Evolutionary conservation across 1,139 yeast genomes (phyloP), one percentile per base, ranked within the genome.

Genomic region (Barnettozyma hawaiiensis): DNA sequence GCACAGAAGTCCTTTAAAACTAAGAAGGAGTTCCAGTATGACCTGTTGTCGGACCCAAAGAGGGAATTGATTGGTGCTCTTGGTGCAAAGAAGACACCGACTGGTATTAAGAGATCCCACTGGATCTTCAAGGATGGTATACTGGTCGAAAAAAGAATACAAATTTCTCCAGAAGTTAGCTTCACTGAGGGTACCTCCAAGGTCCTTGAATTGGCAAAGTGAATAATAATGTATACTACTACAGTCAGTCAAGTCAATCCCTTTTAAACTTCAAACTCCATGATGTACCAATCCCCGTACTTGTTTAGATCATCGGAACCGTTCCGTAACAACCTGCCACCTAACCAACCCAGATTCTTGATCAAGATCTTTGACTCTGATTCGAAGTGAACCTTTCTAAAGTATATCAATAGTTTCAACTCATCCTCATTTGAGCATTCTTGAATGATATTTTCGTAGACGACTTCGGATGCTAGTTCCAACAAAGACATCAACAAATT

Each of bases 71-170:
- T 92, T 55, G 82, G 79, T 0, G 61, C 70, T 2, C 70, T 92
- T 50, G 97, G 97, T 9, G 96, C 96, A 23, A 83, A 80, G 57
- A 89, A 89, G 66, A 60, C 71, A 2, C 69, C 78, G 34, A 64
- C 60, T 35, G 96, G 96, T 4, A 76, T 84, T 40, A 77, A 81
- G 45, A 76, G 98, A 58, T 85, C 96, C 11, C 96, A 90, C 59
- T 90, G 95, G 89, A 75, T 92, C 38, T 84, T 90, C 61, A 77
- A 71, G 37, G 81, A 87, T 57, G 97, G 97, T 10, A 72, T 76
- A 49, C 71, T 89, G 56, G 75, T 69, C 40, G 71, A 75, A 37
- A 81, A 78, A 53, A 76, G 77, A 51, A 69, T 86, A 44, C 81
- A 76, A 47, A 73, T 92, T 46, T 78, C 87, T 42, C 97, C 97